Percentiles rank a stretch among this genome's conserved stretches.
Conservation (phyloP, 2,329 filamentous ascomycete species). For the Domatiomyces catenatus region DNA sequence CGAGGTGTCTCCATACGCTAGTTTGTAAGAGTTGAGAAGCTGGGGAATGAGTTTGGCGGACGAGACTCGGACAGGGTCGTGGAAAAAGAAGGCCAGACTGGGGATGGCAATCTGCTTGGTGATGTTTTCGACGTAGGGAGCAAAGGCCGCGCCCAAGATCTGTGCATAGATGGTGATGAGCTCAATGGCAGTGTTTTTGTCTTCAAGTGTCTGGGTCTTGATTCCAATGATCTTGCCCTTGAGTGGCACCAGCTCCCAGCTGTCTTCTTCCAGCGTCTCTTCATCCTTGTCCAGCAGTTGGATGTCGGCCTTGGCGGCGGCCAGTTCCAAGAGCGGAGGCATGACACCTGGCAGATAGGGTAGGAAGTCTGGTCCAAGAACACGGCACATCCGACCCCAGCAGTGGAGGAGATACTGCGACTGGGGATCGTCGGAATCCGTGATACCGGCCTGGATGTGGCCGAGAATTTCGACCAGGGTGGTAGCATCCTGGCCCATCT, state of each 20-base stretch:
- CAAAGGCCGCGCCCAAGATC: constrained; percentile 82
- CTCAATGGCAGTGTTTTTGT: constrained; percentile 99
- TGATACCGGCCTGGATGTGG: constrained; percentile 69
- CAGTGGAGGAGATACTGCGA: constrained; percentile 96
- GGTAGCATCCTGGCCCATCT: constrained; percentile 75
- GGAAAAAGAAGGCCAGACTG: constrained; percentile 95
- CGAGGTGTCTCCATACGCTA: constrained; percentile 68
- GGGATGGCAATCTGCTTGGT: constrained; percentile 95
- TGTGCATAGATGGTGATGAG: constrained; percentile 94
- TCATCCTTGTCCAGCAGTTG: constrained; percentile 92
- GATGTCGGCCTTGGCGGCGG: constrained; percentile 90
- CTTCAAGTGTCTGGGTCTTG: constrained; percentile 88
- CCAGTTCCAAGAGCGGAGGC: constrained; percentile 79
- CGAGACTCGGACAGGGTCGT: constrained; percentile 88
- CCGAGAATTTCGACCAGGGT: constrained; percentile 76
- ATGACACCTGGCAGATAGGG: constrained; percentile 88
- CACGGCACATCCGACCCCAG: constrained; percentile 97
- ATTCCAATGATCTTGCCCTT: constrained; percentile 98
- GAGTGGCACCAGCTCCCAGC: constrained; percentile 91
- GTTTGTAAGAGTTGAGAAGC: constrained; percentile 85
- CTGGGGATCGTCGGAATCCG: constrained; percentile 86
- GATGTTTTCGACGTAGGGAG: constrained; percentile 77
- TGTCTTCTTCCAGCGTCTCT: constrained; percentile 80
- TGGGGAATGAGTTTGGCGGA: constrained; percentile 91
- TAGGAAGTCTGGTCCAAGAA: constrained; percentile 77